Evolutionary conservation across 805 yeast genomes (phyloP).

Genomic region (Kodamaea jinghongensis): DNA sequence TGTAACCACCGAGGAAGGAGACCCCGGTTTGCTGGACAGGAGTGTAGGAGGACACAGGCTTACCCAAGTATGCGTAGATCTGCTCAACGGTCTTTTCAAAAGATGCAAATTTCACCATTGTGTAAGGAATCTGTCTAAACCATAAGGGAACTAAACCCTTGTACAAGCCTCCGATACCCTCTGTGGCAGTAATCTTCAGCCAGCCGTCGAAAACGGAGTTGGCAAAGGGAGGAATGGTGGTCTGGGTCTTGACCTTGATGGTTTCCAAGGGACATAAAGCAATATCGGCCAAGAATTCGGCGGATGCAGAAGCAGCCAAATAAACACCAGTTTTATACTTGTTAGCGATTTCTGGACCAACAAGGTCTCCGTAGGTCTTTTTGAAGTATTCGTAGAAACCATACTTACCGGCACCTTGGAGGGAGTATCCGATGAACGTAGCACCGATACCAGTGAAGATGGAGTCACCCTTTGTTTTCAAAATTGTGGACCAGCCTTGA

Average conservation of each 20-base stretch:
- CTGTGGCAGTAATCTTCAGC: conserved; percentile 59
- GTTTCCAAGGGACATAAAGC: conserved; percentile 93
- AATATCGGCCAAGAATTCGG: conserved; percentile 90
- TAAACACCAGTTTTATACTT: conserved; percentile 72
- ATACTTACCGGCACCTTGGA: conserved; percentile 97
- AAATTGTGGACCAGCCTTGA: conserved; percentile 77
- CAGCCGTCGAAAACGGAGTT: conserved; percentile 62
- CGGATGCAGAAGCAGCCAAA: conserved; percentile 85
- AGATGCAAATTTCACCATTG: conserved; percentile 94
- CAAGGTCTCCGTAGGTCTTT: conserved; percentile 63
- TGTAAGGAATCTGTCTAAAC: conserved; percentile 97
- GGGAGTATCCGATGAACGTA: conserved; percentile 86
- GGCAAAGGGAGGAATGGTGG: conserved; percentile 86
- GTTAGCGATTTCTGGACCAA: conserved; percentile 61
- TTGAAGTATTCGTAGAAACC: conserved; percentile 94
- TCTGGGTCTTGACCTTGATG: conserved; percentile 90
- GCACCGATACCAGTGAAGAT: conserved; percentile 90
- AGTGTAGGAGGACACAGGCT: conserved; percentile 68
- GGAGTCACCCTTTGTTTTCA: conserved; percentile 74
- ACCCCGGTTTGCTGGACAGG: conserved; percentile 86
- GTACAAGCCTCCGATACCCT: conserved; percentile 75
- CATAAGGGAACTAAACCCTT: conserved; percentile 90
- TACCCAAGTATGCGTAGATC: conserved; percentile 73
- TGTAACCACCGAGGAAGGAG: conserved; percentile 91
- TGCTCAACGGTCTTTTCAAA: conserved; percentile 87